Conservation (phyloP, 1,139 yeast genomes). For the Candida gigantensis region DNA sequence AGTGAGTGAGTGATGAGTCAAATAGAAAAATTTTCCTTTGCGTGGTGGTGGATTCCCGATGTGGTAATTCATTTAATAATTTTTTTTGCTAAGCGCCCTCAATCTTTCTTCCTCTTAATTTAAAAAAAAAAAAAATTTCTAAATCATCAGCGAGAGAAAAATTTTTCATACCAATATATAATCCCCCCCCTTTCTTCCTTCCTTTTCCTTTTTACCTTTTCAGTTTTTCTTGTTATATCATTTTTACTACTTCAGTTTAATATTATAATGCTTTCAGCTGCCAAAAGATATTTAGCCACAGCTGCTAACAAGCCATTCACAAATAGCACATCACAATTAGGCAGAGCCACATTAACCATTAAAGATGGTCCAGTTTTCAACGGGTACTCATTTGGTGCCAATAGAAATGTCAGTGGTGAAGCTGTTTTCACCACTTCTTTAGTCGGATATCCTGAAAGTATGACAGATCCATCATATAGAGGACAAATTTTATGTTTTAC, state of each 20-base stretch:
- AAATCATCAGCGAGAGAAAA: conserved; percentile 4
- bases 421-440: conserved; percentile 96
- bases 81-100: conserved; percentile 35
- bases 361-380: conserved; percentile 92
- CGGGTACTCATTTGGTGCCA: conserved; percentile 94
- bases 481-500: conserved; percentile 97
- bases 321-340: conserved; percentile 48
- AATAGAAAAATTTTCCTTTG: no score
- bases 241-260: not conserved
- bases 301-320: conserved; percentile 30
- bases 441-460: conserved; percentile 97
- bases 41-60: conserved; percentile 22
- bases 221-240: no score
- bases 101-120: conserved; percentile 24
- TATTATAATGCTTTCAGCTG: conserved; percentile 2
- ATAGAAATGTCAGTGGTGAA: conserved; percentile 89
- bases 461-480: conserved; percentile 96
- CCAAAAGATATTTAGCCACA: conserved; percentile 36
- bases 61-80: conserved; percentile 28
- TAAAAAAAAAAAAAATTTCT: no score
- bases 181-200: conserved; percentile 6
- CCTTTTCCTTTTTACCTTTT: not conserved
- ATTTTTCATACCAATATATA: no score
- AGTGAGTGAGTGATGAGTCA: conserved; percentile 16
- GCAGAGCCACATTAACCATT: conserved; percentile 87